Base-by-base conservation (phyloP, 1,139 yeast species). In the Taphrina communis region DNA sequence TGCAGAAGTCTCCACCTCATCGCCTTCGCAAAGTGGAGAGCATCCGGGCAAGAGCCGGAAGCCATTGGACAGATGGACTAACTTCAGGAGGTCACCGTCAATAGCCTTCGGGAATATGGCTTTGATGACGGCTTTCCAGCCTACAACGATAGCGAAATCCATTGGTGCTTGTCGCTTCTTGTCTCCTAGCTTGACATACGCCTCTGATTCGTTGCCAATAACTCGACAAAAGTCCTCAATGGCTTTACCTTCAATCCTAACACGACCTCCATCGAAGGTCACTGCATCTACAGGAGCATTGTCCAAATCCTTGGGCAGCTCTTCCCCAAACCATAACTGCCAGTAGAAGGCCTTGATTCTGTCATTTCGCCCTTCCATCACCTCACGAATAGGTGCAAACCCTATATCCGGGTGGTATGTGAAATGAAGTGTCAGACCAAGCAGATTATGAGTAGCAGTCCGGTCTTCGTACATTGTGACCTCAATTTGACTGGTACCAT, bases 61-160 rank as follows among this genome's bases (percentile, higher is more conserved):
- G 70, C 97, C 95, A 79, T 94, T 94, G 62, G 97, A 90, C 80
- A 94, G 83, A 79, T 94, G 99, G 70, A 94, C 99, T 77, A 94
- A 85, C 78, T 89, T 89, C 82, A 94, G 84, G 77, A 94, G 84
- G 79, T 94, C 99, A 81, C 99, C 99, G 79, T 95, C 98, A 75
- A 95, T 96, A 73, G 88, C 87, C 79, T 86, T 86, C 70, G 99
- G 99, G 95, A 94, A 95, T 75, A 94, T 90, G 35, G 98, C 94
- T 82, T 89, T 91, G 82, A 94, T 93, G 77, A 95, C 93, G 66
- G 97, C 96, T 82, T 89, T 89, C 99, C 99, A 94, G 63, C 99
- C 99, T 76, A 93, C 86, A 71, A 95, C 98, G 80, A 94, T 94
- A 68, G 99, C 98, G 78, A 93, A 95, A 83, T 94, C 99, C 98